These are phyloP conservation scores for apple (Malus domestica) DNA, from an alignment of 306 rosid genomes.

Conservation along the genomic window ASM211411v1 NC_041800.1:24698733-24699232, in stretches of 20 bases:
- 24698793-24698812: constrained; percentile 61
- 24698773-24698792: constrained; percentile 32
- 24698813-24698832: constrained; percentile 45
- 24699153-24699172: constrained; percentile 34
- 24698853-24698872: constrained; percentile 45
- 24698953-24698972: constrained; percentile 47
- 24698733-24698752: constrained; percentile 41
- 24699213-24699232: constrained; percentile 46
- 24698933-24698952: constrained; percentile 51
- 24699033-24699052: constrained; percentile 7
- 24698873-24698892: constrained; percentile 32
- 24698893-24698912: constrained; percentile 49
- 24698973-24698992: constrained; percentile 49
- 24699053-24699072: no score
- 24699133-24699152: constrained; percentile 32
- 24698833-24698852: constrained; percentile 49
- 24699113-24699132: constrained; percentile 43
- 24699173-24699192: constrained; percentile 60
- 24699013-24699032: constrained; percentile 45
- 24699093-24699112: constrained; percentile 39
- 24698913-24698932: constrained; percentile 57
- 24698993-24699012: constrained; percentile 45
- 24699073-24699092: neutral
- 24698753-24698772: constrained; percentile 51
- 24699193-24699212: constrained; percentile 51